phyloP scores from a whole-genome alignment of 1,284 basidiomycete genomes.

The Athelia psychrophila region DNA sequence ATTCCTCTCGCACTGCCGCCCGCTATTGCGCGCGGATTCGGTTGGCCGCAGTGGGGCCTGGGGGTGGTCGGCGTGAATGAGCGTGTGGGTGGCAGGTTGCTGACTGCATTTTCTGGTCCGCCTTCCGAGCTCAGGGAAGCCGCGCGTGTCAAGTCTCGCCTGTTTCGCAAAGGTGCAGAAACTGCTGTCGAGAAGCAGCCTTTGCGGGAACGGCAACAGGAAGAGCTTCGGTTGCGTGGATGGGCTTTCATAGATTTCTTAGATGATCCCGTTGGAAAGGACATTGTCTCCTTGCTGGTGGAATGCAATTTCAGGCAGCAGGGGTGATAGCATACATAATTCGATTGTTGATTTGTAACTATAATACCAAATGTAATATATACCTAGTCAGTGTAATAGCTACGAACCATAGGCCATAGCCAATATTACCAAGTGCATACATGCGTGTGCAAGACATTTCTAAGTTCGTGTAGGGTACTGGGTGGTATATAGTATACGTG shows the following conservation, averaged over 20 bases:
- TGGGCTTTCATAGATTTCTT: conserved; percentile 78
- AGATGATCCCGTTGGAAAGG: conserved; percentile 45
- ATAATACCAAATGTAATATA: not conserved
- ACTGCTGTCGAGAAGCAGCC: conserved; percentile 5
- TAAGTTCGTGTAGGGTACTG: too few species aligned
- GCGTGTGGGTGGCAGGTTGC: conserved; percentile 68
- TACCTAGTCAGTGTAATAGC: not conserved
- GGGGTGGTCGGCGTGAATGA: conserved; percentile 83
- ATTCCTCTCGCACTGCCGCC: conserved; percentile 78
- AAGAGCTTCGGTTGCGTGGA: conserved; percentile 49
- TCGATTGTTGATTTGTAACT: not conserved
- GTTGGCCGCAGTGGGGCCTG: conserved; percentile 69
- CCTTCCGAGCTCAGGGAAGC: conserved; percentile 1
- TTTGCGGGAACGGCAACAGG: conserved; percentile 2
- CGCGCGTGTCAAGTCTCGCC: not conserved
- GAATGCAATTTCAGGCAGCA: conserved; percentile 70
- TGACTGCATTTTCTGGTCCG: conserved; percentile 36
- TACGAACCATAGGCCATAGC: too few species aligned
- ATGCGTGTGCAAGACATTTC: too few species aligned
- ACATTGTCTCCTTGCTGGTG: conserved; percentile 62
- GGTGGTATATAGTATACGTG: too few species aligned
- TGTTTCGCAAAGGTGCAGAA: not conserved
- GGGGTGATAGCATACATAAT: conserved; percentile 1
- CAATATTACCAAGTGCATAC: too few species aligned
- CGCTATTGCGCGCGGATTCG: conserved; percentile 74